phyloP scores from a whole-genome alignment of 1,139 yeast genomes.

The Kluyveromyces sp. region DNA sequence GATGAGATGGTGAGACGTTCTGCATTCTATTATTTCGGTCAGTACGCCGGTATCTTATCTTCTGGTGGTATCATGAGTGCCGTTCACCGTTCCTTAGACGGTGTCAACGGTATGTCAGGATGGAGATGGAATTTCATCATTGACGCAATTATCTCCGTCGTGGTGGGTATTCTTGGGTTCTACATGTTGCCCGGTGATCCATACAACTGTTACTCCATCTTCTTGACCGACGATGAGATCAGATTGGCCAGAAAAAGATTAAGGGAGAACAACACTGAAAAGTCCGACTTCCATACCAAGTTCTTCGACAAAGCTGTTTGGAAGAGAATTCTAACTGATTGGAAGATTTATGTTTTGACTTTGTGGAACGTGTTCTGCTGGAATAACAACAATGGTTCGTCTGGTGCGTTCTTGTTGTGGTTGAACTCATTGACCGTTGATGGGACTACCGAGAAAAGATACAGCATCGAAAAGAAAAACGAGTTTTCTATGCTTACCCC shows the following conservation, averaged over 20 bases:
- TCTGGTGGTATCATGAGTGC: constrained; percentile 63
- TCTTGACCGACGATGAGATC: constrained; percentile 51
- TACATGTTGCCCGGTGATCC: constrained; percentile 68
- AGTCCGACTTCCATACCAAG: constrained; percentile 21
- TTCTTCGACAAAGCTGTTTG: constrained; percentile 38
- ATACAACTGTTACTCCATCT: constrained; percentile 47
- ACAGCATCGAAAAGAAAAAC: constrained; percentile 37
- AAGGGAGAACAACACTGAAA: constrained; percentile 35
- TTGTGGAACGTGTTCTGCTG: constrained; percentile 56
- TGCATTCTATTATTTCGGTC: constrained; percentile 54
- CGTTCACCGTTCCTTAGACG: constrained; percentile 42
- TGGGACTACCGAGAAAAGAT: constrained; percentile 22
- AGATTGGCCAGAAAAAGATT: constrained; percentile 49
- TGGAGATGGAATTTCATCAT: constrained; percentile 75
- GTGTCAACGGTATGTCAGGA: constrained; percentile 45
- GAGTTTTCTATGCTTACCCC: constrained; percentile 42
- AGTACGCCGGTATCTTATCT: constrained; percentile 53
- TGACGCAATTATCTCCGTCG: constrained; percentile 55
- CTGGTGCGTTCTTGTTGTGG: constrained; percentile 52
- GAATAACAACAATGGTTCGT: constrained; percentile 47
- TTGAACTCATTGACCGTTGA: constrained; percentile 36
- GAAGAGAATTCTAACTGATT: constrained; percentile 45
- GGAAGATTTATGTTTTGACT: constrained; percentile 49
- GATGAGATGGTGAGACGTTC: constrained; percentile 55
- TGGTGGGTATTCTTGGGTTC: constrained; percentile 56